phyloP scores from a whole-genome alignment of 805 yeast genomes.

The Kregervanrija pseudodelftensis region DNA sequence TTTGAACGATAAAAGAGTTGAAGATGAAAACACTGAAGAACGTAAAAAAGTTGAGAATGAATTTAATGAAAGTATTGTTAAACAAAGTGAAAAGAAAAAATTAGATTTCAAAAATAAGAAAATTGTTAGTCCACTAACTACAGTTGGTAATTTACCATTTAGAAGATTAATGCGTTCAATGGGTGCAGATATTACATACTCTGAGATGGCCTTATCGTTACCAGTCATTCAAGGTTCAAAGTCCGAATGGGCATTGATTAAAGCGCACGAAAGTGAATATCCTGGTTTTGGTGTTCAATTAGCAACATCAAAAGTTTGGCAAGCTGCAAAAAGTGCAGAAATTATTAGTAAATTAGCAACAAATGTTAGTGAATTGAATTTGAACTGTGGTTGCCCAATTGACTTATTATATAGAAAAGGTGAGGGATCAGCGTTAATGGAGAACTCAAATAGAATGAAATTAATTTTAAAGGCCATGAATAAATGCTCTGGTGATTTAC shows the following conservation, averaged over 20 bases:
- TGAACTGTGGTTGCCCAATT: constrained; percentile 97
- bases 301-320: constrained; percentile 89
- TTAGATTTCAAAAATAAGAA: constrained; percentile 66
- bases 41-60: constrained; percentile 33
- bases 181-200: constrained; percentile 89
- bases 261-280: constrained; percentile 73
- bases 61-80: constrained; percentile 74
- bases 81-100: constrained; percentile 73
- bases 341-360: constrained; percentile 48
- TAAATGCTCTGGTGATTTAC: constrained; percentile 81
- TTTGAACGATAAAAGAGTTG: constrained; percentile 40
- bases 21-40: constrained; percentile 23
- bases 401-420: constrained; percentile 92
- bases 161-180: constrained; percentile 84
- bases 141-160: constrained; percentile 95
- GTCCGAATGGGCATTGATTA: constrained; percentile 96
- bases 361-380: constrained; percentile 71
- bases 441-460: constrained; percentile 74
- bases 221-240: constrained; percentile 87
- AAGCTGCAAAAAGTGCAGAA: constrained; percentile 90
- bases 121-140: constrained; percentile 91
- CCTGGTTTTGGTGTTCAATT: constrained; percentile 93
- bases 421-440: constrained; percentile 90
- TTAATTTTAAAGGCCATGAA: constrained; percentile 85
- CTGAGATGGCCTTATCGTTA: constrained; percentile 88